Evolutionary conservation across 192 early-diverging fungal species (phyloP).

Genomic region (Geranomyces michiganensis): DNA sequence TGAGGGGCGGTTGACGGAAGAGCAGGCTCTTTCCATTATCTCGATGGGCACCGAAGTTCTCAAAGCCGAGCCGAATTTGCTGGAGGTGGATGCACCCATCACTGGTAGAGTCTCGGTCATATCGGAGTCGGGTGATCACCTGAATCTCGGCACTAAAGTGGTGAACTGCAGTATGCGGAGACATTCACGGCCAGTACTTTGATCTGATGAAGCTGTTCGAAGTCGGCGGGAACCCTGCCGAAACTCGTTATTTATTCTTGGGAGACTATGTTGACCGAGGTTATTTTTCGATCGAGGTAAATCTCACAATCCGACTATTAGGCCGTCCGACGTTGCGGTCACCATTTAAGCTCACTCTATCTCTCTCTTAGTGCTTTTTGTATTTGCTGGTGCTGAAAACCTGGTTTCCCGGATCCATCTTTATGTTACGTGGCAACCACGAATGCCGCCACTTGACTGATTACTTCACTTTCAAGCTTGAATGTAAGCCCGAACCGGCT

Average conservation of each 20-base stretch:
- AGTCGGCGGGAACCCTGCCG: slow-evolving; percentile 90
- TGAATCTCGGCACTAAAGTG: too few relatives aligned
- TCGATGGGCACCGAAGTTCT: slow-evolving; percentile 80
- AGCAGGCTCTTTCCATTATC: slow-evolving; percentile 89
- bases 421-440: slow-evolving; percentile 93
- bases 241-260: slow-evolving; percentile 89
- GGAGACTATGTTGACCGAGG: slow-evolving; percentile 98
- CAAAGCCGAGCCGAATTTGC: slow-evolving; percentile 77
- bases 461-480: slow-evolving; percentile 97
- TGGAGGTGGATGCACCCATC: slow-evolving; percentile 89
- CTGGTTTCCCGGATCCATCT: slow-evolving; percentile 84
- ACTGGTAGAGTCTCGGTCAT: slow-evolving; percentile 60
- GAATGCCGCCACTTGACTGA: slow-evolving; percentile 97
- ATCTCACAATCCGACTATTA: background rate
- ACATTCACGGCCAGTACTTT: slow-evolving; percentile 98
- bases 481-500: slow-evolving; percentile 64
- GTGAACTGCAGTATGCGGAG: slow-evolving; percentile 78
- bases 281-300: slow-evolving; percentile 94
- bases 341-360: background rate
- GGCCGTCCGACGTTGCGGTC: background rate
- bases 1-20: slow-evolving; percentile 89
- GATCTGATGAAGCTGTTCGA: slow-evolving; percentile 98
- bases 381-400: slow-evolving; percentile 92
- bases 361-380: slow-evolving; percentile 75
- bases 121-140: too few relatives aligned